Evolutionary conservation across 2,329 filamentous ascomycete species (phyloP).

Genomic region (Dothideomycetidae sp.): DNA sequence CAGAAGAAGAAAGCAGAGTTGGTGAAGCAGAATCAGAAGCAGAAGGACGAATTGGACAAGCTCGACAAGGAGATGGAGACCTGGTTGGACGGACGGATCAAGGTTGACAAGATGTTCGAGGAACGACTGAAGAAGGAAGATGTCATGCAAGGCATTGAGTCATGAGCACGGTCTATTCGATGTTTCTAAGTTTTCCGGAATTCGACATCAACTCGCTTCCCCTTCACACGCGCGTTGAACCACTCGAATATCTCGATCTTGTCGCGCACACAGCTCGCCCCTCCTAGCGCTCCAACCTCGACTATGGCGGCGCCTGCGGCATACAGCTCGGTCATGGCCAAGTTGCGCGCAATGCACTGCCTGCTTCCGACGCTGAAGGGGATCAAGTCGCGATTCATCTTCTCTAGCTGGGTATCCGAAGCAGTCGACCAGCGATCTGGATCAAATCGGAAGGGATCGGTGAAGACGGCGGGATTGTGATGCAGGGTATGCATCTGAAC

Average conservation of each 20-base stretch:
- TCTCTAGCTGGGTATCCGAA: constrained; percentile 15
- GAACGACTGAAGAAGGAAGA: constrained; percentile 8
- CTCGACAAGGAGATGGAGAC: constrained; percentile 86
- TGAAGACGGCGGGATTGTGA: constrained; percentile 30
- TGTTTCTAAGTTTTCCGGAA: not conserved
- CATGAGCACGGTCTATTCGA: not conserved
- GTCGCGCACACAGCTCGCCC: constrained; percentile 28
- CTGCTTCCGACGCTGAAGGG: constrained; percentile 36
- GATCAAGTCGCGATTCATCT: constrained; percentile 32
- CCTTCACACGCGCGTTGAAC: constrained; percentile 41
- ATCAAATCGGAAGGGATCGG: constrained; percentile 29
- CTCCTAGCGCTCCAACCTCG: constrained; percentile 30
- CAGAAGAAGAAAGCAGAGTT: constrained; percentile 52
- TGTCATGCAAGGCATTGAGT: not conserved
- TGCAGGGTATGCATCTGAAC: constrained; percentile 34
- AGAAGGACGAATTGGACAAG: constrained; percentile 83
- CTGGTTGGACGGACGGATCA: constrained; percentile 65
- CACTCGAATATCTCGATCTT: constrained; percentile 40
- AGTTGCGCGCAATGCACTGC: constrained; percentile 37
- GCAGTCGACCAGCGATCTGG: constrained; percentile 36
- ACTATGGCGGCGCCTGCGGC: constrained; percentile 31
- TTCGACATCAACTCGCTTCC: constrained; percentile 32
- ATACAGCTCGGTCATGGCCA: constrained; percentile 33
- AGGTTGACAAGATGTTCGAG: constrained; percentile 12
- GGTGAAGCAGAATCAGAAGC: constrained; percentile 70